Evolutionary conservation across 257 asterid species (phyloP), one percentile per base, ranked within the genome.

Genomic region (Cordia subcordata): DNA sequence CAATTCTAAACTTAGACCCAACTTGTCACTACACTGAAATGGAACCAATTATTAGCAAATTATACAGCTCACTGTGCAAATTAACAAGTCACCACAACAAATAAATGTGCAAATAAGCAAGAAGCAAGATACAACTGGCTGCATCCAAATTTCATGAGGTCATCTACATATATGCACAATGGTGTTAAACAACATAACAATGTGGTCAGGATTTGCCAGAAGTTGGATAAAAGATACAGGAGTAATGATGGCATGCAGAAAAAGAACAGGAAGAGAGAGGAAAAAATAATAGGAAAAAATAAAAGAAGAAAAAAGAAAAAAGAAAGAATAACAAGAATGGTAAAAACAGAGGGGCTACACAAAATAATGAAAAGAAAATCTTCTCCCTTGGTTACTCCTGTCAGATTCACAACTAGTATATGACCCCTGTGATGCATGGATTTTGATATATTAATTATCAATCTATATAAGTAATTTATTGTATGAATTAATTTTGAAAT

Each of bases 1-100:
- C 95, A 93, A 74, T 73, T 93, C 99, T 64, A 93, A 75, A 80
- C 99, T 93, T 64, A 89, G 92, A 65, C 96, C 99, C n/a, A 93
- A 89, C 85, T 89, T 93, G 81, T 93, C 97, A 64, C 96, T 89
- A 82, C 92, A 81, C 97, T 93, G 99, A 67, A 92, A 74, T 70
- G 65, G 62, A 27, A 77, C 61, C 71, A 54, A 70, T n/a, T 52
- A 61, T 49, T 60, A 55, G 55, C 67, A 16, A 18, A 39, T 8
- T 5, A 13, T 10, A 57, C n/a, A 57, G 17, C n/a, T 32, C 11
- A 23, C 9, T 18, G 35, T 17, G 35, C 35, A 27, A 1, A 27
- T 27, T 1, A n/a, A 6, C 35, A 49, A n/a, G 17, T 32, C 35
- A 33, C 61, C 11, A 15, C 47, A 35, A 14, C 60, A 32, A 5